A percentile compares a stretch with the other conserved stretches of the same genome.
Evolutionary conservation across 176 grass and related monocot genomes (phyloP).

Genomic region (Neostapfia colusana): DNA sequence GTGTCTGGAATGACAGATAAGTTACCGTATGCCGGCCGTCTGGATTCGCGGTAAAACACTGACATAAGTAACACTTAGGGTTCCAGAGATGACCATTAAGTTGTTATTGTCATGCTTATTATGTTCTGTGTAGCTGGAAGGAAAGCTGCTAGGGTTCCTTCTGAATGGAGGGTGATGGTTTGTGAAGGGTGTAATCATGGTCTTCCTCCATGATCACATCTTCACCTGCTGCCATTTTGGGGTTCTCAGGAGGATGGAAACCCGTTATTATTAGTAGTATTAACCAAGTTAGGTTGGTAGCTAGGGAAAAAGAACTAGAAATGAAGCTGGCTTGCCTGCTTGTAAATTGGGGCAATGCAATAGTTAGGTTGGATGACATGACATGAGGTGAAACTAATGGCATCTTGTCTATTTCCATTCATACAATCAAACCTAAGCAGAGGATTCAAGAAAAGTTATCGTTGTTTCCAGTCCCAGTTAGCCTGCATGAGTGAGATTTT

Average conservation of each 20-base stretch:
- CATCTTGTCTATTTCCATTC: slow-evolving; percentile 34
- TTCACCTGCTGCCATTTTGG: slow-evolving; percentile 60
- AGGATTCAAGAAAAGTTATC: not conserved
- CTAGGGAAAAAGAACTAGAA: not conserved
- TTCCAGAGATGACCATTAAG: slow-evolving; percentile 42
- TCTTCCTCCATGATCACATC: not conserved
- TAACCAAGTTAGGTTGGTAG: slow-evolving; percentile 34
- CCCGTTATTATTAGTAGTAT: slow-evolving; percentile 19
- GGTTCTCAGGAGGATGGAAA: slow-evolving; percentile 48
- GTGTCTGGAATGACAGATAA: slow-evolving; percentile 65
- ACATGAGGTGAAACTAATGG: slow-evolving; percentile 21
- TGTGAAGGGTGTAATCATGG: slow-evolving; percentile 32
- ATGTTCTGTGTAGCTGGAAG: slow-evolving; percentile 11
- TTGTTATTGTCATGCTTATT: slow-evolving; percentile 17
- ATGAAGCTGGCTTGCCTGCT: slow-evolving; percentile 18
- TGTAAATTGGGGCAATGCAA: slow-evolving; percentile 39
- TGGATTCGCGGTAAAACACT: slow-evolving; percentile 16
- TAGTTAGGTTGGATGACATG: slow-evolving; percentile 21
- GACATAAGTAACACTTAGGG: slow-evolving; percentile 40
- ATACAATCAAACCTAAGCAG: slow-evolving; percentile 15
- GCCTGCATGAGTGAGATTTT: not conserved
- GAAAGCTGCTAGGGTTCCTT: slow-evolving; percentile 35
- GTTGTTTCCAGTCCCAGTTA: not conserved
- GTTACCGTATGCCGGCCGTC: not conserved
- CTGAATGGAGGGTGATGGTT: slow-evolving; percentile 58